Conservation (phyloP, 495 filamentous ascomycete genomes). For the Penicillium cataractarum region DNA sequence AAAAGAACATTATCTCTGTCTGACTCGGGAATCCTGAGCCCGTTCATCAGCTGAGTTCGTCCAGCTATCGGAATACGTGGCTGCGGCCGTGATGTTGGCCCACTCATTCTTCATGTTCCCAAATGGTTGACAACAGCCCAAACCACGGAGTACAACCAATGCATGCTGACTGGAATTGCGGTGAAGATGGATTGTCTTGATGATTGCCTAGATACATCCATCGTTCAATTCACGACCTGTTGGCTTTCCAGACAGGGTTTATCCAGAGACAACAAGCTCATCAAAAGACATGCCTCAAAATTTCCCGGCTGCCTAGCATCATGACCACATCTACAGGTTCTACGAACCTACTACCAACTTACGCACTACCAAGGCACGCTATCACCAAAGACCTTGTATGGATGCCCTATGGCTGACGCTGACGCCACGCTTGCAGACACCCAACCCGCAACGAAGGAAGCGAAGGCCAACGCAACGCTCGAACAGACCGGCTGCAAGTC, state of each 20-base stretch:
- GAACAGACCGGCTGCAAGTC: not conserved
- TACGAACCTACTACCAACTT: not conserved
- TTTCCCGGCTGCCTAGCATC: not conserved
- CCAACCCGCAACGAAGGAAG: constrained; percentile 5
- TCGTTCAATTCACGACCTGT: not conserved
- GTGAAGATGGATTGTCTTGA: not conserved
- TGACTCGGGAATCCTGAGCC: not conserved
- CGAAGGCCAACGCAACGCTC: constrained; percentile 5
- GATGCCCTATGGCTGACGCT: constrained; percentile 24
- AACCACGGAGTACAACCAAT: not conserved
- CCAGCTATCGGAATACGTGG: not conserved
- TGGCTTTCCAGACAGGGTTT: not conserved
- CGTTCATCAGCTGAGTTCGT: not conserved
- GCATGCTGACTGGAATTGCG: not conserved
- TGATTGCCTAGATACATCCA: not conserved
- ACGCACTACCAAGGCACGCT: constrained; percentile 8
- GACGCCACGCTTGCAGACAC: constrained; percentile 26
- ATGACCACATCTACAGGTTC: not conserved
- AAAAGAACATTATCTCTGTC: not conserved
- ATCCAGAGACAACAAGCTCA: not conserved
- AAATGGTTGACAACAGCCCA: not conserved
- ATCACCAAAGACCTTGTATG: constrained; percentile 19
- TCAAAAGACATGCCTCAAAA: not conserved
- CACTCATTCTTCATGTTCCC: not conserved
- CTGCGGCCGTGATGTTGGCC: not conserved